phyloP scores from a whole-genome alignment of 768 basidiomycete species.

The Naganishia antarctica region DNA sequence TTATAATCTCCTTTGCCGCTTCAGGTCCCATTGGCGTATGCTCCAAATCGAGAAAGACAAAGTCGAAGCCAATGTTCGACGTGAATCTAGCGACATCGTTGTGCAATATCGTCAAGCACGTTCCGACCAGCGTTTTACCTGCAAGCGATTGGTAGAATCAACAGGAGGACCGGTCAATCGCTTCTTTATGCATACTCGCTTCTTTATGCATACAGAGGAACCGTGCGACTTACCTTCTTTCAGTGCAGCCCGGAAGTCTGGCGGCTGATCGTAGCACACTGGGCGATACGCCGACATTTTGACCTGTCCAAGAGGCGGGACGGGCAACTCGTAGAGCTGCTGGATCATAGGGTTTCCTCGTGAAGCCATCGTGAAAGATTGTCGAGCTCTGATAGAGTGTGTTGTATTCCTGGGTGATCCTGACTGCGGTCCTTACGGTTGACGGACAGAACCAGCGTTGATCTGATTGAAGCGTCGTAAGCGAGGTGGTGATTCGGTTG shows the following conservation, averaged over 20 bases:
- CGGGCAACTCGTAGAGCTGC: constrained; percentile 12
- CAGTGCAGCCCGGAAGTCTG: constrained; percentile 8
- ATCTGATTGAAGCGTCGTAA: not conserved
- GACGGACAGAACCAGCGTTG: too few species aligned
- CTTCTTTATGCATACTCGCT: not conserved
- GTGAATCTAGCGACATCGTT: constrained; percentile 20
- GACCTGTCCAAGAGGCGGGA: constrained; percentile 8
- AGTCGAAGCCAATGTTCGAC: constrained; percentile 21
- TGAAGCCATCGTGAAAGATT: constrained; percentile 2
- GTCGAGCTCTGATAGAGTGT: too few species aligned
- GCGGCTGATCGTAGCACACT: constrained; percentile 17
- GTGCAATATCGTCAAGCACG: constrained; percentile 5
- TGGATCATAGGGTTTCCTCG: constrained; percentile 17
- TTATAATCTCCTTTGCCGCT: constrained; percentile 14
- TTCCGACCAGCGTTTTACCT: constrained; percentile 14
- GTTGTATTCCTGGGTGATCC: too few species aligned
- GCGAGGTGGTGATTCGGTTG: not conserved
- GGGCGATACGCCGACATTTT: constrained; percentile 9
- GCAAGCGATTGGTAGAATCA: not conserved
- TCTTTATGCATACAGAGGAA: too few species aligned
- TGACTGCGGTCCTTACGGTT: too few species aligned
- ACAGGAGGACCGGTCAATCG: not conserved
- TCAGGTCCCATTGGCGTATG: constrained; percentile 19
- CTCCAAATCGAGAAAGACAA: constrained; percentile 17
- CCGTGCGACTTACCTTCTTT: not conserved